Evolutionary conservation across 2,329 filamentous ascomycete species (phyloP).

Genomic region (Nemania sp.): DNA sequence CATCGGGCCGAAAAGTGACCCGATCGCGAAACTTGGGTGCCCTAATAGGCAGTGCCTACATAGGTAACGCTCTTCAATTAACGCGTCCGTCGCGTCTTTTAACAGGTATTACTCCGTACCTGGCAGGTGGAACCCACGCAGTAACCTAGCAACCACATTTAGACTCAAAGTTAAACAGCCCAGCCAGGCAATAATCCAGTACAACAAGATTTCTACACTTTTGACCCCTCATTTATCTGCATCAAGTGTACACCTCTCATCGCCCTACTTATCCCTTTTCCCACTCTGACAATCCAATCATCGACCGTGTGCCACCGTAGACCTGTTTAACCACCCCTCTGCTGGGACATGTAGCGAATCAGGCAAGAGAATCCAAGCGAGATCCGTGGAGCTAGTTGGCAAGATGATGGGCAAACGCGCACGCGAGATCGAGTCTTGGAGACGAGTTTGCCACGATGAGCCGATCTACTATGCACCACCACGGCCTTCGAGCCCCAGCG

Average conservation of each 20-base stretch:
- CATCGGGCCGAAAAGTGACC: too few species aligned
- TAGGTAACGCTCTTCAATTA: slow-evolving; percentile 37
- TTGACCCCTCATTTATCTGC: neutral
- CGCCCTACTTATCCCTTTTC: neutral
- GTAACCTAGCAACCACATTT: slow-evolving; percentile 15
- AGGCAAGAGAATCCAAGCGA: slow-evolving; percentile 8
- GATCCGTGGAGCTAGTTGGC: slow-evolving; percentile 1
- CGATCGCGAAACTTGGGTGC: too few species aligned
- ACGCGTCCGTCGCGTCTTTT: slow-evolving; percentile 31
- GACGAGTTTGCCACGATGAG: slow-evolving; percentile 38
- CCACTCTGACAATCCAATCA: neutral
- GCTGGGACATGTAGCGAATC: slow-evolving; percentile 10
- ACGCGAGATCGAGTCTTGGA: slow-evolving; percentile 27
- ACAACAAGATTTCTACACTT: neutral
- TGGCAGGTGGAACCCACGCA: slow-evolving; percentile 11
- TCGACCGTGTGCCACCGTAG: neutral
- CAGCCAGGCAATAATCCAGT: neutral
- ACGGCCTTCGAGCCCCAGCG: slow-evolving; percentile 41
- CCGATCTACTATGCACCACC: slow-evolving; percentile 53
- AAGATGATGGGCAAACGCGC: slow-evolving; percentile 29
- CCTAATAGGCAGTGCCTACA: too few species aligned
- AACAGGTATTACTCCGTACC: too few species aligned
- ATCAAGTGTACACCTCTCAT: neutral
- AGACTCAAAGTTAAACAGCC: neutral
- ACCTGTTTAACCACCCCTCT: neutral